Conservation (phyloP, 106 monocot genomes). For the Alisma plantagoaquatica region DNA sequence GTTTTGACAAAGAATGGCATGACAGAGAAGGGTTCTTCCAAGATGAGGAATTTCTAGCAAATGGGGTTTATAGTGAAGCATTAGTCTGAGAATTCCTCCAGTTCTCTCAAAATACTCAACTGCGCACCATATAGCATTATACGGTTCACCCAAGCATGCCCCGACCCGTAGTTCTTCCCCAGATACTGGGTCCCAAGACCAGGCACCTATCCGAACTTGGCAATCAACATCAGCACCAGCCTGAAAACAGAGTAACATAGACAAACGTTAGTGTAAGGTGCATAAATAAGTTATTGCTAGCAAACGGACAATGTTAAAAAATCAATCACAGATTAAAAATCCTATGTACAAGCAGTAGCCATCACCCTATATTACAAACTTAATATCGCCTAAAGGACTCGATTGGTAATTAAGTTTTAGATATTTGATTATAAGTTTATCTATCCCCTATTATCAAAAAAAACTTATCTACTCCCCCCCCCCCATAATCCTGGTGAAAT, state of each 20-base stretch:
- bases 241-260: no score
- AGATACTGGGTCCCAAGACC: slow-evolving; percentile 62
- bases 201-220: slow-evolving; percentile 37
- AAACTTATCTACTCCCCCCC: no score
- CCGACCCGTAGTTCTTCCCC: slow-evolving; percentile 60
- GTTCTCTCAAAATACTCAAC: slow-evolving; percentile 53
- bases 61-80: slow-evolving; percentile 34
- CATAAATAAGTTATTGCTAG: not conserved
- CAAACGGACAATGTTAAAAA: no score
- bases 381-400: no score
- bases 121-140: slow-evolving; percentile 52
- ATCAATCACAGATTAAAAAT: no score
- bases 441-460: no score
- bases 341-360: no score
- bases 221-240: slow-evolving; percentile 27
- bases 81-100: slow-evolving; percentile 33
- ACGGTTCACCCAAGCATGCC: slow-evolving; percentile 46
- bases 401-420: no score
- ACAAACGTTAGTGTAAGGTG: not conserved
- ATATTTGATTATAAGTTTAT: no score
- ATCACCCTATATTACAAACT: no score
- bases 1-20: slow-evolving; percentile 60
- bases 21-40: slow-evolving; percentile 45
- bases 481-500: no score
- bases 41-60: slow-evolving; percentile 30